Evolutionary conservation across 2,329 filamentous ascomycete genomes (phyloP).

Genomic region (Cladophialophora bantiana): DNA sequence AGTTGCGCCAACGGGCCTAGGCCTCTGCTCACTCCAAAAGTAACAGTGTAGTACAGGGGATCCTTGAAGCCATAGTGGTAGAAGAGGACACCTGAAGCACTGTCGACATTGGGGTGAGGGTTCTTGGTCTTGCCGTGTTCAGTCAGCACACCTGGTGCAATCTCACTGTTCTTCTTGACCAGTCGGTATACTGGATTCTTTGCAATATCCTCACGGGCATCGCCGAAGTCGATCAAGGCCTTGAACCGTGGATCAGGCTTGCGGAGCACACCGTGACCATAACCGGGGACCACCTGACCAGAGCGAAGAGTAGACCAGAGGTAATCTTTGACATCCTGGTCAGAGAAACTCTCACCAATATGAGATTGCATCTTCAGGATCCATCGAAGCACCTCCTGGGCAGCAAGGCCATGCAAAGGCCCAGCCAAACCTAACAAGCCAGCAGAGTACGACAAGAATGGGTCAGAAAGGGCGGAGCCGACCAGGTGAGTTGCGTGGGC

Average conservation of each 20-base stretch:
- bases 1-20: conserved; percentile 91
- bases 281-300: conserved; percentile 91
- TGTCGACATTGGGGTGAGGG: conserved; percentile 96
- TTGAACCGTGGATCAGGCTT: conserved; percentile 97
- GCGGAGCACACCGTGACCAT: conserved; percentile 93
- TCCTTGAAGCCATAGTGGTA: conserved; percentile 98
- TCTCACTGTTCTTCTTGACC: conserved; percentile 89
- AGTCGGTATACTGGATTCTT: conserved; percentile 90
- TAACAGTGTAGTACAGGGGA: conserved; percentile 88
- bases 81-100: conserved; percentile 90
- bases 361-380: conserved; percentile 93
- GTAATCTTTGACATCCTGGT: conserved; percentile 84
- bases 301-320: conserved; percentile 93
- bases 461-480: conserved; percentile 90
- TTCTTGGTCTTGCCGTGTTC: conserved; percentile 99
- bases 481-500: conserved; percentile 95
- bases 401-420: conserved; percentile 90
- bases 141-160: conserved; percentile 87
- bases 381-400: conserved; percentile 96
- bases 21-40: conserved; percentile 70
- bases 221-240: conserved; percentile 94
- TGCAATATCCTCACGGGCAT: conserved; percentile 82
- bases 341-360: conserved; percentile 78
- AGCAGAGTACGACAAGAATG: conserved; percentile 94
- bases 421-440: conserved; percentile 94